Base-by-base conservation (phyloP, 345 rosid species). In the Corymbia maculata region DNA sequence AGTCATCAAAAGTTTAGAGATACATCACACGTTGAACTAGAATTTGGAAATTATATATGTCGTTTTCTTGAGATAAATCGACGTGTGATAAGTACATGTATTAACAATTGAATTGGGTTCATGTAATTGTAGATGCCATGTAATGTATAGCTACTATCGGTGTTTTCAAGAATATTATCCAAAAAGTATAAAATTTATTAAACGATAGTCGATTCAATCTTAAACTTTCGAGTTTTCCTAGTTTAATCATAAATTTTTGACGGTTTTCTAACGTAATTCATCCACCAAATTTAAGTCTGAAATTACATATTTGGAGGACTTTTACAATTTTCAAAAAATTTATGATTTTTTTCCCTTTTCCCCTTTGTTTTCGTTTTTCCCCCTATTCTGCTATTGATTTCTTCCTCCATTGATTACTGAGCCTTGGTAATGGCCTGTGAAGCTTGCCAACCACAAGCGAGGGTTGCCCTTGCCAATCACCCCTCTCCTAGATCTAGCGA, bases 1-100 rank as follows among this genome's bases (percentile, higher is more conserved):
- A 8, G 45, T 30, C 32, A 36, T 36, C 17, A 70, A 36, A 70
- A 70, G 0, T 17, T 30, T 7, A 9, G 4, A 0, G 1, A 30
- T 8, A 70, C 1, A 9, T 36, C 1, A 0, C 7, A 8, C 0
- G 0, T 2, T 36, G 2, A 70, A 2, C 0, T 0, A 5, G 1
- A 70, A 4, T 70, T 70, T 0, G 21, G 1, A 6, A 8, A 32
- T 1, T 2, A 36, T 4, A 32, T 32, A 13, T 68, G 0, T 36
- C 24, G 17, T 36, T 26, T 68, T 70, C 0, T 4, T 4, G 4
- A 30, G 1, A 36, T 32, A 32, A 30, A 32, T 68, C 32, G 13
- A 32, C 4, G 11, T 0, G 3, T 32, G 24, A 32, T 32, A 68
- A 68, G 19, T 7, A 32, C 13, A 68, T 32, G 11, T 3, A 22